Base-by-base conservation (phyloP, 2,329 filamentous ascomycete species). In the Bimuria novae-zelandiae region DNA sequence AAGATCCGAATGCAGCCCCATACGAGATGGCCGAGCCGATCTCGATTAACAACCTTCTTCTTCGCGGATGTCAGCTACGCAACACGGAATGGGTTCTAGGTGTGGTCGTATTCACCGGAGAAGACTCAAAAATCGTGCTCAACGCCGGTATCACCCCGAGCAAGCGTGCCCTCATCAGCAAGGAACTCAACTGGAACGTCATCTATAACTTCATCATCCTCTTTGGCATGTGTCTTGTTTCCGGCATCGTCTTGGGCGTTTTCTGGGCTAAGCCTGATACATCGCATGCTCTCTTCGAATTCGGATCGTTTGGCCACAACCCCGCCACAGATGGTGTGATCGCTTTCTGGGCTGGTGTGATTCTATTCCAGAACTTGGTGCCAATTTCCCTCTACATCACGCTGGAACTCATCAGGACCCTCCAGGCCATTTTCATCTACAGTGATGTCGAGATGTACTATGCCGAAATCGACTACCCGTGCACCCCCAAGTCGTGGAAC, bases 71-170 rank as follows among this genome's bases (percentile, higher is more conserved):
- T 76, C 95, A 92, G 63, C 77, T 99, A 43, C 86, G 92, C 60
- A 99, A 97, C 73, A 99, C 94, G 0, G 92, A 97, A 69, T 99
- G 94, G 94, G 83, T 92, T 49, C 82, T 99, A 5, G 94, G 92
- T 48, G 84, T 99, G 3, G 93, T 97, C 44, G 80, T 96, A 16
- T 99, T 96, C 76, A 97, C 94, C 12, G 94, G 94, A 29, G 87
- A 92, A 68, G 93, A 99, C 72, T 96, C 93, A 29, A 99, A 97
- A 78, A 97, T 97, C 72, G 99, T 99, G 94, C 89, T 97, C 79
- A 99, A 99, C 71, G 90, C 94, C 23, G 94, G 94, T 55, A 88
- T 93, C 57, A 99, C 94, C 1, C 94, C 95, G 11, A 96, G 86
- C 72, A 99, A 99, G 79, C 89, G 93, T 57, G 86, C 94, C 32